Conservation (phyloP, 2,329 filamentous ascomycete species). For the Fusarium mundagurra region DNA sequence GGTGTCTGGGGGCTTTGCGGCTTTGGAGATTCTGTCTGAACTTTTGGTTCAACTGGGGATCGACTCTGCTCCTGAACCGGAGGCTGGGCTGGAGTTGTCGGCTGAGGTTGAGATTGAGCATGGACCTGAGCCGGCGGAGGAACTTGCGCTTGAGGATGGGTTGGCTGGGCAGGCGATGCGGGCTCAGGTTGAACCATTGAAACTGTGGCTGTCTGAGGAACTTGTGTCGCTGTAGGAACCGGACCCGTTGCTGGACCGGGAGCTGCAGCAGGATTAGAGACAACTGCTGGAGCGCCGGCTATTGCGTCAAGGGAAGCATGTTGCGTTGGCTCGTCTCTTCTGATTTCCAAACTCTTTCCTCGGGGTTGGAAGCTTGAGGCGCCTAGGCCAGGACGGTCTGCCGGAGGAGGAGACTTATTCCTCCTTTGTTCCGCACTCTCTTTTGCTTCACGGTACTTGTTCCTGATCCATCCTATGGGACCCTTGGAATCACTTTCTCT, state of each 20-base stretch:
- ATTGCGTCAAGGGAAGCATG: constrained; percentile 20
- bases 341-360: constrained; percentile 61
- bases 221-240: background rate
- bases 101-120: constrained; percentile 1
- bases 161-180: constrained; percentile 4
- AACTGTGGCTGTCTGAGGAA: constrained; percentile 17
- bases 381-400: constrained; percentile 44
- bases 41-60: background rate
- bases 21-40: background rate
- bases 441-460: constrained; percentile 68
- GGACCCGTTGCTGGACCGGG: background rate
- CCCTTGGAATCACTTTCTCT: constrained; percentile 60
- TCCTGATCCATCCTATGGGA: constrained; percentile 67
- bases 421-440: constrained; percentile 65
- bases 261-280: constrained; percentile 6
- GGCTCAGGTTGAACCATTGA: constrained; percentile 17
- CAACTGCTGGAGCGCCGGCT: constrained; percentile 11
- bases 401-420: constrained; percentile 66
- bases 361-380: constrained; percentile 47
- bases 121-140: background rate
- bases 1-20: background rate
- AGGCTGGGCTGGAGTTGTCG: background rate
- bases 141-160: constrained; percentile 2
- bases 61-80: background rate
- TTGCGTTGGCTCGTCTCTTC: constrained; percentile 47